Evolutionary conservation across 371 early-diverging fungal species (phyloP), one percentile per base, ranked within the genome.

Genomic region (Mucor piriformis): DNA sequence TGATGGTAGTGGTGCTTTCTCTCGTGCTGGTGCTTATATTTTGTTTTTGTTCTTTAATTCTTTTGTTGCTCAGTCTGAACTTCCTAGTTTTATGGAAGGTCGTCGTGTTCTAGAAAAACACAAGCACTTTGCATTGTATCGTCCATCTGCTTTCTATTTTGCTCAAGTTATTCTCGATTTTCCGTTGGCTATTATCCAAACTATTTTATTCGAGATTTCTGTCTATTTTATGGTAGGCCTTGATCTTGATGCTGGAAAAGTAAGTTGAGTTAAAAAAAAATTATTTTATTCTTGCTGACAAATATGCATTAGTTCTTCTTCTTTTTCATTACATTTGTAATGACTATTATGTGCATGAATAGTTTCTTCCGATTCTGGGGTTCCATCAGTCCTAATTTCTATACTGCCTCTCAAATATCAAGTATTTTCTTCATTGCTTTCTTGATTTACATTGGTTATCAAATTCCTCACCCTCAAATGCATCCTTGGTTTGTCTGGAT

Each of bases 401-500:
- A 83, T 50, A 61, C 75, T 6, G 88, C 86, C 3, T 72, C 82
- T 23, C 77, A 82, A n/a, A 54, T 79, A 3, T 71, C 87, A 6
- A 86, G 86, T 48, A 49, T 87, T 34, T 56, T 80, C 18, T 69
- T 91, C 6, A 54, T 89, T 53, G 71, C 83, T 20, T 63, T 76
- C 49, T 74, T 84, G 48, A 57, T 84, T n/a, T 84, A 88, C 57
- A 75, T 75, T 57, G 88, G 90, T 24, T 89, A 86, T 49, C 71
- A 83, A 50, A 79, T 87, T 44, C 85, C 86, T 18, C 81, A 80
- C 43, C 50, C 42, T 0, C 50, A 72, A 2, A 88, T 91, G 87
- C 83, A 86, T 60, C 85, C 83, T 34, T 88, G 87, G 85, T 73
- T 90, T 16, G 73, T 75, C 52, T 89, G 88, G 90, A 79, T 89